Evolutionary conservation across 768 basidiomycete genomes (phyloP), one percentile per base, ranked within the genome.

Genomic region (Hebeloma cylindrosporum): DNA sequence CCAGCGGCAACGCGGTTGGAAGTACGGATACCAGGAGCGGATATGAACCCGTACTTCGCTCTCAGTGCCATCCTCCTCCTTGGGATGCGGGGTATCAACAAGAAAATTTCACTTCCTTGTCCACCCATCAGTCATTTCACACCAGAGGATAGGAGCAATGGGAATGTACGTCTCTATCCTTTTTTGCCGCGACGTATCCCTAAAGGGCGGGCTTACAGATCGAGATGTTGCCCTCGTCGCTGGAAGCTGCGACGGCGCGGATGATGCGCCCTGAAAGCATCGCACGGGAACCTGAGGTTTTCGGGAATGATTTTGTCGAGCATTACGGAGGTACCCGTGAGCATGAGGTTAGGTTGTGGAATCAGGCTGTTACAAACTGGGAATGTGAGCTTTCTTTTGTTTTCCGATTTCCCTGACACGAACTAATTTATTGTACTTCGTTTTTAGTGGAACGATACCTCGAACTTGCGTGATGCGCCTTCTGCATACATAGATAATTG

Each of bases 241-340:
- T 99, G 27, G 86, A 91, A 57, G 68, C 76, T 4, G 95, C 94
- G 3, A 90, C 92, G 3, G 67, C 72, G 30, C 72, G 75, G 38
- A 96, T 99, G 87, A 86, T 88, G 81, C 69, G 67, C 22, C 67
- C 76, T 3, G 79, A 72, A 10, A 93, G 91, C 56, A 66, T 95
- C 39, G 96, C 96, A 2, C 77, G 96, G 23, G 86, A 93, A 59
- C 61, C 63, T 11, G 61, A 64, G 7, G 72, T 91, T 30, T 82
- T 98, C 44, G 95, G 94, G 0, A 71, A 93, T 58, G 83, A 81
- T 17, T 96, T 97, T 58, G 90, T 98, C 1, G 90, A 98, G 11
- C 96, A 99, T 61, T 95, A 80, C 57, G 92, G 88, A 2, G 94
- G 93, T 6, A 98, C 96, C n/a, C 80, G 95, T 56, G 79, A 91